phyloP scores from a whole-genome alignment of 1,284 basidiomycete genomes.

The Puccinia coronata region DNA sequence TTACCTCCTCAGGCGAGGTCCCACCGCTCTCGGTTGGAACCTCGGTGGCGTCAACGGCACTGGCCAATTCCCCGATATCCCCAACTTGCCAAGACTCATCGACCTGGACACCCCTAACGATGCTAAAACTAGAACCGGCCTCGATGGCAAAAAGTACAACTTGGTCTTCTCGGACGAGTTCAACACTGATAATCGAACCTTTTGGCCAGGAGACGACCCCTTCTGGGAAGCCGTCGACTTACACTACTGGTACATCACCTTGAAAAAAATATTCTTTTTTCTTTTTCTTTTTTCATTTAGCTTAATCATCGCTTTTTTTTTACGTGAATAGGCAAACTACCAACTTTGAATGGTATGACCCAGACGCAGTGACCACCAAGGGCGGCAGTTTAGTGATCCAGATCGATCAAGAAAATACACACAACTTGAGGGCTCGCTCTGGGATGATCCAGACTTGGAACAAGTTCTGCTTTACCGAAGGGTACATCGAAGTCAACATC shows the following conservation, averaged over 20 bases:
- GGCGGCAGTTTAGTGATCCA: slow-evolving; percentile 77
- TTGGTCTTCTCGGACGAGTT: slow-evolving; percentile 94
- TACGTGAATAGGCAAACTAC: slow-evolving; percentile 31
- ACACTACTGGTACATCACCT: slow-evolving; percentile 66
- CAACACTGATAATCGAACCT: slow-evolving; percentile 69
- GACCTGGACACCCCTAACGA: slow-evolving; percentile 70
- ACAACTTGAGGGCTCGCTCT: slow-evolving; percentile 76
- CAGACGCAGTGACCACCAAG: slow-evolving; percentile 57
- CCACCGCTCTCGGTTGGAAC: slow-evolving; percentile 38
- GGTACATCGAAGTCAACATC: slow-evolving; percentile 78
- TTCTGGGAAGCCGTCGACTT: slow-evolving; percentile 64
- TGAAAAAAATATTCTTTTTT: not conserved
- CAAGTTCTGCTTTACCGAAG: slow-evolving; percentile 89
- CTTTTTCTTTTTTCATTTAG: slow-evolving; percentile 60
- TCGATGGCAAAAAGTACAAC: slow-evolving; percentile 62
- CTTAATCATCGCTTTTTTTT: not conserved
- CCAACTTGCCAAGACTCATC: slow-evolving; percentile 61
- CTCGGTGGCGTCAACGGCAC: slow-evolving; percentile 52
- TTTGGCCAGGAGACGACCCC: slow-evolving; percentile 65
- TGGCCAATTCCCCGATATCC: slow-evolving; percentile 62
- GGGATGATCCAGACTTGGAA: slow-evolving; percentile 73
- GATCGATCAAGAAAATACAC: slow-evolving; percentile 63
- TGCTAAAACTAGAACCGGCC: slow-evolving; percentile 65
- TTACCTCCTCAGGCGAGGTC: slow-evolving; percentile 53
- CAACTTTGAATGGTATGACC: slow-evolving; percentile 59